These are phyloP conservation scores for Mortierella sp. DNA, from an alignment of 371 early-diverging fungal species.

Conservation along the genomic window DNA sequence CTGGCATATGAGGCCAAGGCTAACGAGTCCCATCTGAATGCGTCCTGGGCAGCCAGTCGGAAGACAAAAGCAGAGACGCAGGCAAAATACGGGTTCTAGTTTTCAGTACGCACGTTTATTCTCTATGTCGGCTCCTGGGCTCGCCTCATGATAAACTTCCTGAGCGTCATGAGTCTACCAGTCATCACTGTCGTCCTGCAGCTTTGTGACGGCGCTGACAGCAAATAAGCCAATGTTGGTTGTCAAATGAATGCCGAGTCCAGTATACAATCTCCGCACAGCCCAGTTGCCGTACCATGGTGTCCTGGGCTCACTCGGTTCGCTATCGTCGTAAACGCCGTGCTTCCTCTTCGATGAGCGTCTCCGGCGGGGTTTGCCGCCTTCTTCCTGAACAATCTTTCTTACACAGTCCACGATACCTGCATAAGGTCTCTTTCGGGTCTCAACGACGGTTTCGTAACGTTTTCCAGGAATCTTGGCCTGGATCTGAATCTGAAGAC, in stretches of 20 bases:
- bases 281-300: conserved; percentile 67
- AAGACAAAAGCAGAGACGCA: conserved; percentile 74
- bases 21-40: conserved; percentile 70
- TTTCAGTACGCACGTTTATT: background rate
- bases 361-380: conserved; percentile 46
- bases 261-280: conserved; percentile 81
- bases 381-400: conserved; percentile 90
- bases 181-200: conserved; percentile 61
- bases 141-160: background rate
- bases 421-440: conserved; percentile 84
- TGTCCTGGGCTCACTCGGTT: conserved; percentile 11
- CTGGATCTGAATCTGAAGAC: conserved; percentile 83
- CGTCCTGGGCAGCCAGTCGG: conserved; percentile 71
- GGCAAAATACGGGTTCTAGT: conserved; percentile 73
- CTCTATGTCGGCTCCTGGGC: background rate
- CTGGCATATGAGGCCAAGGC: conserved; percentile 78
- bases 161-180: conserved; percentile 10
- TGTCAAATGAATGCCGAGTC: conserved; percentile 75
- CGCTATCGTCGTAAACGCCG: conserved; percentile 13
- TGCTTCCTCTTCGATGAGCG: conserved; percentile 20
- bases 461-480: conserved; percentile 63
- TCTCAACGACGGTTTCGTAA: conserved; percentile 79
- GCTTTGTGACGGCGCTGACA: conserved; percentile 62
- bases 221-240: conserved; percentile 71
- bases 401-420: conserved; percentile 84